Evolutionary conservation across 2,329 filamentous ascomycete genomes (phyloP).

Genomic region (Trichoderma sp.): DNA sequence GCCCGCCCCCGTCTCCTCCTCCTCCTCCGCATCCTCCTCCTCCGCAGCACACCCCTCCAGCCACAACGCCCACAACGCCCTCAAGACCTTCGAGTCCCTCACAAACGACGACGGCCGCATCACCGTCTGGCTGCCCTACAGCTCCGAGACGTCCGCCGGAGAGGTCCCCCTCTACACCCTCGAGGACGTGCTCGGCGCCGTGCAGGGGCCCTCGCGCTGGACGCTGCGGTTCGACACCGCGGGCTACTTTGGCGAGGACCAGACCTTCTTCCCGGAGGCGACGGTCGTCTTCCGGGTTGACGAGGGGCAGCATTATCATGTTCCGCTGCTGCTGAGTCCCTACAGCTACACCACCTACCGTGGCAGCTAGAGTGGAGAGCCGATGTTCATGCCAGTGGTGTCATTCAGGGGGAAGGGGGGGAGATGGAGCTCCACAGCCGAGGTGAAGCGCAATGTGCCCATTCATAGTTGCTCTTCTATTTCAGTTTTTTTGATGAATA

Average conservation of each 20-base stretch:
- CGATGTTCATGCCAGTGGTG: too few relatives aligned
- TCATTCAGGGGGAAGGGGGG: neutral
- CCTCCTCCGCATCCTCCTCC: neutral
- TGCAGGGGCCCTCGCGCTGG: constrained; percentile 58
- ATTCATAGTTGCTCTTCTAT: neutral
- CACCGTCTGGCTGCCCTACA: constrained; percentile 65
- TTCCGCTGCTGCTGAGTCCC: constrained; percentile 74
- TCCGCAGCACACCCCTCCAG: constrained; percentile 34
- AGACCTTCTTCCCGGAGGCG: constrained; percentile 64
- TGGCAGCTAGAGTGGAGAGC: constrained; percentile 58
- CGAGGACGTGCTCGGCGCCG: constrained; percentile 55
- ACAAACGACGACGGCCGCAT: constrained; percentile 80
- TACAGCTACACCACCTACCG: constrained; percentile 83
- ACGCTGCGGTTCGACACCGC: constrained; percentile 73
- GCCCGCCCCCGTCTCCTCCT: constrained; percentile 29
- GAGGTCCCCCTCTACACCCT: constrained; percentile 62
- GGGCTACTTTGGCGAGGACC: constrained; percentile 67
- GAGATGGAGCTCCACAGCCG: neutral
- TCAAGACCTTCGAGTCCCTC: constrained; percentile 61
- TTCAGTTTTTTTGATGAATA: neutral
- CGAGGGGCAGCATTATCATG: constrained; percentile 72
- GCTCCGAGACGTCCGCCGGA: constrained; percentile 52
- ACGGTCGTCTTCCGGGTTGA: constrained; percentile 56
- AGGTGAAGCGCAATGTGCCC: neutral
- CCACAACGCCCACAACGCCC: constrained; percentile 30